These are phyloP conservation scores for Trichoderma simmonsii DNA, from an alignment of 2,329 filamentous ascomycete species.

Conservation along the genomic window DNA sequence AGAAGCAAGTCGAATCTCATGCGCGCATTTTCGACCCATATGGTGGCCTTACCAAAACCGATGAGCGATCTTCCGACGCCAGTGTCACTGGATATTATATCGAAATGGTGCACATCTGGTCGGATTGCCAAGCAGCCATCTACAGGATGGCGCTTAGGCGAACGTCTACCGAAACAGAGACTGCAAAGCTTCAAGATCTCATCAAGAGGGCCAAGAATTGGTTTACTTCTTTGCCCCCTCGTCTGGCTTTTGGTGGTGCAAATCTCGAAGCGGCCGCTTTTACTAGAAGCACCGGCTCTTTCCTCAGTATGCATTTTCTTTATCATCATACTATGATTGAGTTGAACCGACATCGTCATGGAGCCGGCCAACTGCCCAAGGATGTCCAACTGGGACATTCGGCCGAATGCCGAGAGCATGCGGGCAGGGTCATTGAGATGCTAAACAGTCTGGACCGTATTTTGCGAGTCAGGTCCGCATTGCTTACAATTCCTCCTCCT, in stretches of 20 bases:
- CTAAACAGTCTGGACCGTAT: conserved; percentile 40
- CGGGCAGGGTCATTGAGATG: conserved; percentile 50
- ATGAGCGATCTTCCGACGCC: conserved; percentile 40
- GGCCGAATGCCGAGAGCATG: conserved; percentile 49
- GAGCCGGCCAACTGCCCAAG: conserved; percentile 36
- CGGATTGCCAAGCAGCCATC: conserved; percentile 58
- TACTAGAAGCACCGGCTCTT: conserved; percentile 53
- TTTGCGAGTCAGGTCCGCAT: conserved; percentile 30
- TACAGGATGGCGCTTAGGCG: conserved; percentile 39
- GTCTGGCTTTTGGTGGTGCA: conserved; percentile 51
- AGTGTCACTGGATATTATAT: conserved; percentile 63
- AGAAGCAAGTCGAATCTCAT: conserved; percentile 54
- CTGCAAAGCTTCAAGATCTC: conserved; percentile 43
- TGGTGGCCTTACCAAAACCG: conserved; percentile 21
- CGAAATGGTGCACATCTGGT: conserved; percentile 63
- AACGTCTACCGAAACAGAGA: conserved; percentile 28
- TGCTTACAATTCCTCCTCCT: conserved; percentile 50
- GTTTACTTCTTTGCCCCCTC: conserved; percentile 53
- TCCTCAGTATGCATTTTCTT: conserved; percentile 64
- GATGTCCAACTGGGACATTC: conserved; percentile 45
- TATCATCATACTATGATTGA: conserved; percentile 63
- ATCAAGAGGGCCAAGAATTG: conserved; percentile 55
- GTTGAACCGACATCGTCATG: conserved; percentile 58
- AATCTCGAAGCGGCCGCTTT: conserved; percentile 57
- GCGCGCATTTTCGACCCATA: conserved; percentile 60